These are phyloP conservation scores for Dactylis glomerata DNA, from an alignment of 176 grass and related monocot species.

Conservation along the genomic window DNA sequence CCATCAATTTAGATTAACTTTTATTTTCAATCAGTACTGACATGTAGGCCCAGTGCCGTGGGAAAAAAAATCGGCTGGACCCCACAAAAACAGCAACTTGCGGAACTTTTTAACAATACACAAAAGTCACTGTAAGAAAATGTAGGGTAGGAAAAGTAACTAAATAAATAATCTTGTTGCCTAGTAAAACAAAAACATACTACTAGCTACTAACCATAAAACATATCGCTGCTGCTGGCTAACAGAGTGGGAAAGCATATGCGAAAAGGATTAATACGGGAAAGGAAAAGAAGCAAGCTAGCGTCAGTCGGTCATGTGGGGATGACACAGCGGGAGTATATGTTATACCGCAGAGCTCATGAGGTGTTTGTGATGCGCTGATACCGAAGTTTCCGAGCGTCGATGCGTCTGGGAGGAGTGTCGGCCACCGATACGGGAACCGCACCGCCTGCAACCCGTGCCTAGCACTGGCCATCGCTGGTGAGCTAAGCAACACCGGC, in stretches of 20 bases:
- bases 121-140: too few relatives aligned
- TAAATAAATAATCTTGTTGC: background rate
- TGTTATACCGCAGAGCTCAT: conserved; percentile 22
- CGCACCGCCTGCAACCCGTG: conserved; percentile 20
- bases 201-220: background rate
- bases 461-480: background rate
- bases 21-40: too few relatives aligned
- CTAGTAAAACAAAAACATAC: background rate
- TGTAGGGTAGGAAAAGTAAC: background rate
- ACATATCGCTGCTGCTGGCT: background rate
- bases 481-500: background rate
- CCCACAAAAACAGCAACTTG: background rate
- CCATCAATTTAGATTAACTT: too few relatives aligned
- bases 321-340: conserved; percentile 1
- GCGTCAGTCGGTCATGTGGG: too few relatives aligned
- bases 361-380: conserved; percentile 13
- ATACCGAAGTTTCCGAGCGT: background rate
- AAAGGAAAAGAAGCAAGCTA: background rate
- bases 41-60: background rate
- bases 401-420: background rate
- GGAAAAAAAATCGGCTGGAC: background rate
- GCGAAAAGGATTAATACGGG: background rate
- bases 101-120: background rate
- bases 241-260: background rate
- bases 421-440: conserved; percentile 47